Conservation (phyloP, 257 asterid genomes). For the Solanum raphanifolium region DNA sequence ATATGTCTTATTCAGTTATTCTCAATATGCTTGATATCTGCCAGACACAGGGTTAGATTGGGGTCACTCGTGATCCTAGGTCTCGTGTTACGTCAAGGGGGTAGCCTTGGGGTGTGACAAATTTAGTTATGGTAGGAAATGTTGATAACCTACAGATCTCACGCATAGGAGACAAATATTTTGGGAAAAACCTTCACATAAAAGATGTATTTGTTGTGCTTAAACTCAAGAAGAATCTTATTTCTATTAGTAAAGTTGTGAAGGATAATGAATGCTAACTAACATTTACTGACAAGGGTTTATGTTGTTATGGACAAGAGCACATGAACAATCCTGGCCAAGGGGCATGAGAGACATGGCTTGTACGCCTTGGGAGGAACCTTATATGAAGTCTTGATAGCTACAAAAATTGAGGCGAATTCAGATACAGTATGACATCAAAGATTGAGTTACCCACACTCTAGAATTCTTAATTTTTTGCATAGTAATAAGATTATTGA, state of each 20-base stretch:
- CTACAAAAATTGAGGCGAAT: background rate
- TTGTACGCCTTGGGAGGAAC: background rate
- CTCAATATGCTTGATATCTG: too few species aligned
- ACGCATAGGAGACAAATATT: background rate
- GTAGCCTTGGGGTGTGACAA: too few species aligned
- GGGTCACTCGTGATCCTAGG: too few species aligned
- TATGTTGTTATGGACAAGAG: background rate
- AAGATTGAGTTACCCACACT: background rate
- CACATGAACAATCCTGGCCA: background rate
- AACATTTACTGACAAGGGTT: background rate
- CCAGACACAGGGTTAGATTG: too few species aligned
- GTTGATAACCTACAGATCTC: background rate
- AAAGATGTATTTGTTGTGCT: background rate
- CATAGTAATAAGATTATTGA: background rate
- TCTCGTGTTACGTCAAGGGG: too few species aligned
- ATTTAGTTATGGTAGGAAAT: background rate
- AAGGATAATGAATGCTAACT: background rate
- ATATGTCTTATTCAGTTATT: too few species aligned
- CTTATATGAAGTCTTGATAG: background rate
- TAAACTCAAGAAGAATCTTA: background rate
- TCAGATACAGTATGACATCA: background rate
- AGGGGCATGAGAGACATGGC: background rate
- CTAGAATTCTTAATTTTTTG: background rate
- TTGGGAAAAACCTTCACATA: background rate
- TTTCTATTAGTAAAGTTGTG: background rate